Evolutionary conservation across 2,329 filamentous ascomycete genomes (phyloP).

Genomic region (Phoma herbarum): DNA sequence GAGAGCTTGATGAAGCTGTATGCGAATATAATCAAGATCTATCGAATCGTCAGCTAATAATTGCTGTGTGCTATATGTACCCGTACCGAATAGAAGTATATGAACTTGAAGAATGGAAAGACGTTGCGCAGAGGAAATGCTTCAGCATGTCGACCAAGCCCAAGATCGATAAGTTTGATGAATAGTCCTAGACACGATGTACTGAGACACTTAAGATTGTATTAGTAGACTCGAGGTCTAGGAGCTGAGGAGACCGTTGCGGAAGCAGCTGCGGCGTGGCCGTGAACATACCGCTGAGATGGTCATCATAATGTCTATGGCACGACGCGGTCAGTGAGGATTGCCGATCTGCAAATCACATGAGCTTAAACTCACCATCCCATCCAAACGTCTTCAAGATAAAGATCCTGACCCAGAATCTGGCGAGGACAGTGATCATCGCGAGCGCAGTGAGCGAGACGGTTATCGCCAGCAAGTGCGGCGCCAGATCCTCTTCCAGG

Average conservation of each 20-base stretch:
- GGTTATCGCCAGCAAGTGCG: not conserved
- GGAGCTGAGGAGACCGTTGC: not conserved
- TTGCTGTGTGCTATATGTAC: not conserved
- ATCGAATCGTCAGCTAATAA: not conserved
- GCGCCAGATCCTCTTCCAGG: not conserved
- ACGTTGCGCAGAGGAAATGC: not conserved
- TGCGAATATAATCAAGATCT: not conserved
- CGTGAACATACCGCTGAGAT: not conserved
- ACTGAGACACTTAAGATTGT: not conserved
- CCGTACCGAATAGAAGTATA: not conserved
- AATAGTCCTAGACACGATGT: not conserved
- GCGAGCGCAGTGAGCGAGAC: not conserved
- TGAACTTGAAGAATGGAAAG: not conserved
- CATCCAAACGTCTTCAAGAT: not conserved
- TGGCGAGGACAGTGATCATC: not conserved
- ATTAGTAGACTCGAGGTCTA: not conserved
- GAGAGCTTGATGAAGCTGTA: not conserved
- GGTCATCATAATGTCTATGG: not conserved
- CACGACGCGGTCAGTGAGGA: not conserved
- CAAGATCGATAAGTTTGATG: not conserved
- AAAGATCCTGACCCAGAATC: not conserved
- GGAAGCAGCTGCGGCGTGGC: not conserved
- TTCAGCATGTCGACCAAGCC: not conserved
- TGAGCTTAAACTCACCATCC: not conserved
- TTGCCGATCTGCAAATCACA: not conserved